Evolutionary conservation across 495 filamentous ascomycete species (phyloP), one percentile per base, ranked within the genome.

Genomic region (Cercophora newfieldiana): DNA sequence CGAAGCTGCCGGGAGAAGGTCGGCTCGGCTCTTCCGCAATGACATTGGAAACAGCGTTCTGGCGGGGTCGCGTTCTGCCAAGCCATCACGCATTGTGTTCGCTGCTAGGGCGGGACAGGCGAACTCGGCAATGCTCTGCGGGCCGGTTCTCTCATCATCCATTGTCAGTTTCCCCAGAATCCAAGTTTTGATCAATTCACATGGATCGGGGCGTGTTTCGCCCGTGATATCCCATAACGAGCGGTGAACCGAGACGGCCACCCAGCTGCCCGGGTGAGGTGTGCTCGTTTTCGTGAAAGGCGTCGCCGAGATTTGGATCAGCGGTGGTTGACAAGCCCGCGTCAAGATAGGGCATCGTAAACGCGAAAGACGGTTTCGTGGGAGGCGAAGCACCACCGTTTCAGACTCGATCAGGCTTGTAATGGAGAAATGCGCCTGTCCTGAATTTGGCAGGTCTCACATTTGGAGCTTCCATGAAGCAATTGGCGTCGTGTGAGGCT

Each of bases 241-340:
- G 30, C 30, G 30, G 12, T 44, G 12, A 44, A 44, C 37, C 37
- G 18, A 14, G 37, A 44, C 10, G 37, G 10, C 10, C 12, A 16
- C 37, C 12, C 37, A 44, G 37, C 37, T 14, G 10, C 4, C 50
- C 12, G 16, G 50, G 21, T n/a, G 50, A 53, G 37, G 18, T 47
- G n/a, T 22, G 2, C 4, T 53, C 50, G 50, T 53, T 53, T 22
- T 53, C 50, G 50, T 22, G 50, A 24, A 18, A 24, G 48, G 54
- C 14, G 19, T 48, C 31, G n/a, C 58, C 58, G 58, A 60, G 30
- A 60, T 60, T 60, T 60, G 12, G 58, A 60, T 60, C 58, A 60
- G 33, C 58, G 30, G 19, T n/a, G 21, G 16, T 12, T 14, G 58
- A 22, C 8, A 31, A 7, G 29, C 22, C 33, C 12, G n/a, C 31